Percentiles rank a stretch among this genome's conserved stretches.
These are phyloP conservation scores for Barnettozyma salicaria DNA, from an alignment of 805 yeast species.

Conservation along the genomic window DNA sequence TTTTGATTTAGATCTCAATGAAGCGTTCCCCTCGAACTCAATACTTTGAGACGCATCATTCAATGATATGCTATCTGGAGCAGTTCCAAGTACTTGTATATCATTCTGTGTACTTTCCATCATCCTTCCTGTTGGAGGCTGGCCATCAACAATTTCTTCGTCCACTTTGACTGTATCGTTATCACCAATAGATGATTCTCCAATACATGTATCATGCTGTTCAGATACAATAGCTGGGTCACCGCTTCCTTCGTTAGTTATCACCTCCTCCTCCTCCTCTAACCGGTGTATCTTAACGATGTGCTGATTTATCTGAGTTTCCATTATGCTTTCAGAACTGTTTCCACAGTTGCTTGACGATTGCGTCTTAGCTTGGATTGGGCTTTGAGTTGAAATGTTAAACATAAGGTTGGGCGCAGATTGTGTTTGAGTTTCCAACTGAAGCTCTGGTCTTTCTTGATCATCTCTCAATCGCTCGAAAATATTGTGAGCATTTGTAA, in stretches of 20 bases:
- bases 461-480: conserved; percentile 20
- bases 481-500: conserved; percentile 15
- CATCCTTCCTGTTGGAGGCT: neutral
- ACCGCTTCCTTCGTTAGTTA: too few relatives aligned
- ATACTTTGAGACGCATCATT: too few relatives aligned
- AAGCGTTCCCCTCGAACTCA: too few relatives aligned
- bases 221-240: neutral
- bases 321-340: neutral
- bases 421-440: conserved; percentile 20
- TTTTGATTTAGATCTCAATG: too few relatives aligned
- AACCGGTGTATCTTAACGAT: neutral
- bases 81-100: conserved; percentile 23
- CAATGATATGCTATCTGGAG: conserved; percentile 15
- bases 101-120: conserved; percentile 13
- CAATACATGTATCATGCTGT: neutral
- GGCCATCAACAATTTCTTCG: neutral
- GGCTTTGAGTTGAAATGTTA: conserved; percentile 5
- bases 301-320: neutral
- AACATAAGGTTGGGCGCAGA: conserved; percentile 17
- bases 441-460: conserved; percentile 17
- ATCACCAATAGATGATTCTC: neutral
- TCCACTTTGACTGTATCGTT: neutral
- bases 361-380: conserved; percentile 1
- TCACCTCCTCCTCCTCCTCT: neutral
- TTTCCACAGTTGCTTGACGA: neutral